Conservation (phyloP, 129 eudicot genomes). For the Pulicaria dysenterica region DNA sequence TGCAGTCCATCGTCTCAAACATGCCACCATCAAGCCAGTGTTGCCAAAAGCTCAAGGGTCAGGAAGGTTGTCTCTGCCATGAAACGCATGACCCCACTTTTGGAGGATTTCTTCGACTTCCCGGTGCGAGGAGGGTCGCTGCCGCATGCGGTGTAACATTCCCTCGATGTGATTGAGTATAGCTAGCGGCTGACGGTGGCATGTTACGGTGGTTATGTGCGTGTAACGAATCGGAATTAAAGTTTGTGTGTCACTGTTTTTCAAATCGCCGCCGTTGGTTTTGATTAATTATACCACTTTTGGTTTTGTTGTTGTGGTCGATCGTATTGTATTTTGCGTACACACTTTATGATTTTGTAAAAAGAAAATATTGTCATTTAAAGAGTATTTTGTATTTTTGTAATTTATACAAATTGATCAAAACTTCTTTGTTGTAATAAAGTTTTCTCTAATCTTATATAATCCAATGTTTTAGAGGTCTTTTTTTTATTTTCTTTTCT, state of each 20-base stretch:
- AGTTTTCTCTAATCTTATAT: too few species aligned
- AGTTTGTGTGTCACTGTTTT: not conserved
- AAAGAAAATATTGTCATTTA: not conserved
- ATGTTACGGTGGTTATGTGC: not conserved
- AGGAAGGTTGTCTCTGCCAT: constrained; percentile 32
- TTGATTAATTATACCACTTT: not conserved
- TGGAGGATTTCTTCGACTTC: constrained; percentile 34
- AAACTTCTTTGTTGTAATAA: not conserved
- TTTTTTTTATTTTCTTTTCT: too few species aligned
- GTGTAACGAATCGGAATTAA: constrained; percentile 7
- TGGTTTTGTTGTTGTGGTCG: constrained; percentile 1
- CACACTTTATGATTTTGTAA: constrained; percentile 13
- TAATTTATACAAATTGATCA: not conserved
- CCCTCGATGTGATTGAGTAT: constrained; percentile 26
- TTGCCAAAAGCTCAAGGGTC: constrained; percentile 25
- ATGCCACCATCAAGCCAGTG: constrained; percentile 26
- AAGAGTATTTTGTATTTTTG: not conserved
- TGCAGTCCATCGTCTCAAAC: constrained; percentile 35
- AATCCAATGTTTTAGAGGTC: too few species aligned
- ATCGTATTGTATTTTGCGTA: not conserved
- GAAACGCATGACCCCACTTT: constrained; percentile 30
- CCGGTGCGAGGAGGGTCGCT: constrained; percentile 36
- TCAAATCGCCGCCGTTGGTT: not conserved
- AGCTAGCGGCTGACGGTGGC: not conserved
- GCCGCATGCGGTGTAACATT: constrained; percentile 26